These are phyloP conservation scores for Thuja plicata DNA, from an alignment of 83 land plant species.

Conservation along the genomic window DNA sequence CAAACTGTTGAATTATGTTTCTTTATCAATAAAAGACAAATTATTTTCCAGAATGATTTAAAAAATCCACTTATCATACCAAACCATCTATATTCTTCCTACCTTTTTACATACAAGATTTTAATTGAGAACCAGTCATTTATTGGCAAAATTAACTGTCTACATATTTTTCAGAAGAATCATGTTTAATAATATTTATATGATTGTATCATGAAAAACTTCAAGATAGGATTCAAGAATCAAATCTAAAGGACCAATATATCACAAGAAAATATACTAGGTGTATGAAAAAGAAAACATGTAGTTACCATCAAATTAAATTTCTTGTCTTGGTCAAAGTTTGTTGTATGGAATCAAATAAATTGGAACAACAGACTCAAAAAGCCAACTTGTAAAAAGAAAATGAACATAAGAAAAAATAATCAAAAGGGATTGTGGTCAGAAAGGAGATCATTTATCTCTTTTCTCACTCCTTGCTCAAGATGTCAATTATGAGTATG, in stretches of 20 bases:
- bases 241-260: background rate
- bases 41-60: background rate
- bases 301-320: background rate
- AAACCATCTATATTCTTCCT: background rate
- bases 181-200: background rate
- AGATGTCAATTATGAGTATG: too few species aligned
- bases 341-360: background rate
- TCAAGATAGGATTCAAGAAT: background rate
- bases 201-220: background rate
- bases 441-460: too few species aligned
- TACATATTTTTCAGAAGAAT: background rate
- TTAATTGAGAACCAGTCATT: background rate
- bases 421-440: background rate
- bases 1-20: background rate
- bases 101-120: background rate
- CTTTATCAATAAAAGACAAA: background rate
- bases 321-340: background rate
- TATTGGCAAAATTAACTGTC: background rate
- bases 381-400: background rate
- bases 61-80: too few species aligned
- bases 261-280: background rate
- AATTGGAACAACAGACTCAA: background rate
- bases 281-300: background rate
- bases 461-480: too few species aligned
- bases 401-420: background rate